phyloP scores from a whole-genome alignment of 2,329 filamentous ascomycete genomes.

The Penicillium sp. region DNA sequence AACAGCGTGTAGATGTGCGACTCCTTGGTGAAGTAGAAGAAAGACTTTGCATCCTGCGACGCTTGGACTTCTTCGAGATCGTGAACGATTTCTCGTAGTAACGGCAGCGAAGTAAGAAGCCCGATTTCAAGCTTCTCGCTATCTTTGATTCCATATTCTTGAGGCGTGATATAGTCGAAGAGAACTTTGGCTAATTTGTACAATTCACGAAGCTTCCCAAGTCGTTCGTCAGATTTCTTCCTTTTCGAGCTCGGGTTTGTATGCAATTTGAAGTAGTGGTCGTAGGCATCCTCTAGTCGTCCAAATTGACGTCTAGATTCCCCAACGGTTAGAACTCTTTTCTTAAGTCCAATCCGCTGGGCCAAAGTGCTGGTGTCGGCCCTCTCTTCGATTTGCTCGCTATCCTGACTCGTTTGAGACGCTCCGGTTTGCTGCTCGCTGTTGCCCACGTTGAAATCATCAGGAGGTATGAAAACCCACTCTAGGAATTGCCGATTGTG shows the following conservation, averaged over 20 bases:
- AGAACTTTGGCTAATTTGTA: conserved; percentile 92
- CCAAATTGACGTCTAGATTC: conserved; percentile 40
- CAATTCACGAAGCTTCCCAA: conserved; percentile 85
- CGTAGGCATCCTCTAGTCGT: conserved; percentile 54
- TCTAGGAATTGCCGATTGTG: conserved; percentile 96
- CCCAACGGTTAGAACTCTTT: conserved; percentile 47
- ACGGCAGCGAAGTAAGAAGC: conserved; percentile 82
- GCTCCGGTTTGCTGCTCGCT: conserved; percentile 18
- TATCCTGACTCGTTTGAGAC: conserved; percentile 18
- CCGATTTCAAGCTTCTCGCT: conserved; percentile 98
- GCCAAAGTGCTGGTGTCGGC: conserved; percentile 31
- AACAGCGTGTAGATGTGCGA: conserved; percentile 97
- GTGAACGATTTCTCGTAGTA: conserved; percentile 94
- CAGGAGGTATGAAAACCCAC: conserved; percentile 91
- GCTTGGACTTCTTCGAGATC: conserved; percentile 97
- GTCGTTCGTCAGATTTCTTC: conserved; percentile 75
- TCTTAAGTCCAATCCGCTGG: conserved; percentile 47
- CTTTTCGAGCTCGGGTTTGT: conserved; percentile 70
- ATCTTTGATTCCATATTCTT: conserved; percentile 95
- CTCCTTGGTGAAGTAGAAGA: conserved; percentile 99
- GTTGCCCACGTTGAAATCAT: conserved; percentile 63
- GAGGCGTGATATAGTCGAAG: conserved; percentile 97
- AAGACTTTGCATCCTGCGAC: conserved; percentile 87
- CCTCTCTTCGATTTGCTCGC: conserved; percentile 28
- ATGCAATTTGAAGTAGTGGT: conserved; percentile 85